Conservation (phyloP, 2,329 filamentous ascomycete genomes). For the Fusarium newnesense region DNA sequence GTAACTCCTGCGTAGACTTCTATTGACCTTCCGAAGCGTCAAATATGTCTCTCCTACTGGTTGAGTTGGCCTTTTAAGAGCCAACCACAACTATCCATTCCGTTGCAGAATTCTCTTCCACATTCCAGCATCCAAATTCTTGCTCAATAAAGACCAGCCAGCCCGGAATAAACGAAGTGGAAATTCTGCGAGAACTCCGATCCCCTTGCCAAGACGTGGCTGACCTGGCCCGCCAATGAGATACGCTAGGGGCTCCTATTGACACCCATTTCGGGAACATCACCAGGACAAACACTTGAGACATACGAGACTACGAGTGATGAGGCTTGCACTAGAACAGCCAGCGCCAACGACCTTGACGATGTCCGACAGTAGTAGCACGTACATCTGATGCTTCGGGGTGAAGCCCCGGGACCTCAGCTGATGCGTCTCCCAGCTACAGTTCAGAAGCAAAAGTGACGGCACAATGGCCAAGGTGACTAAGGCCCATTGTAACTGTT, state of each 20-base stretch:
- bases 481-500: not conserved
- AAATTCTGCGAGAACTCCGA: accelerated
- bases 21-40: not conserved
- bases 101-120: not conserved
- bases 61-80: accelerated
- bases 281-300: not conserved
- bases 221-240: not conserved
- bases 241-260: not conserved
- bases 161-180: accelerated
- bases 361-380: not conserved
- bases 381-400: not conserved
- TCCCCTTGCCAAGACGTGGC: not conserved
- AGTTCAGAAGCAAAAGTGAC: accelerated
- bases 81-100: no score
- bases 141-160: accelerated
- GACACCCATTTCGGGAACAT: not conserved
- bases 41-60: accelerated
- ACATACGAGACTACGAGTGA: no score
- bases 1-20: not conserved
- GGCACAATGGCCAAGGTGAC: accelerated
- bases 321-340: not conserved
- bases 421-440: not conserved
- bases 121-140: not conserved
- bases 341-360: accelerated
- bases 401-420: accelerated